A percentile compares a stretch with the other conserved stretches of the same genome.
Conservation (phyloP, 805 yeast species). For the Wickerhamiella lipophila region DNA sequence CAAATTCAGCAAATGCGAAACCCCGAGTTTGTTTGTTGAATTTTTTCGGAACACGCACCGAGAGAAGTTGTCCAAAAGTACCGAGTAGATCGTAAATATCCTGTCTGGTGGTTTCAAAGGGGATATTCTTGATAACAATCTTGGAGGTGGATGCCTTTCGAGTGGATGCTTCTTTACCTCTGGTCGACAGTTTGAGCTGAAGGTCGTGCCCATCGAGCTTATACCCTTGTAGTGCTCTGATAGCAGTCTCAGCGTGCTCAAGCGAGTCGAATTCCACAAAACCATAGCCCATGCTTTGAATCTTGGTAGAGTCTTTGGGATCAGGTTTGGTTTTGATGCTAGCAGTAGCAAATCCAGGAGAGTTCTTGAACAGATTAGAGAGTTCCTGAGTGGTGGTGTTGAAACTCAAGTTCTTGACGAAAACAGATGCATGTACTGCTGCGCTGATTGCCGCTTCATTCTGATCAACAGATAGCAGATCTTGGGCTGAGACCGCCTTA, state of each 20-base stretch:
- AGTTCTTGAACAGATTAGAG: slow-evolving; percentile 47
- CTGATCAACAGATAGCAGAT: slow-evolving; percentile 19
- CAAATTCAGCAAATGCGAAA: slow-evolving; percentile 92
- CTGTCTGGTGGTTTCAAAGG: slow-evolving; percentile 88
- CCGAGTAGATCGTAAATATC: slow-evolving; percentile 89
- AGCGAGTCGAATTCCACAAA: slow-evolving; percentile 78
- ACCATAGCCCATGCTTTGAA: slow-evolving; percentile 95
- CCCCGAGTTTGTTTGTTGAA: slow-evolving; percentile 93
- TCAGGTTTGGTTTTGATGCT: slow-evolving; percentile 81
- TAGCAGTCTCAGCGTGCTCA: slow-evolving; percentile 68
- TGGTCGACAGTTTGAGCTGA: slow-evolving; percentile 76
- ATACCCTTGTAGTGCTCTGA: slow-evolving; percentile 57
- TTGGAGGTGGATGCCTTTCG: slow-evolving; percentile 33
- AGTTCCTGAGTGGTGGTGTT: slow-evolving; percentile 52
- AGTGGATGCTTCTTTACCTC: slow-evolving; percentile 34
- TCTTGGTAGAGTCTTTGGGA: slow-evolving; percentile 51
- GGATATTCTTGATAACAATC: slow-evolving; percentile 89
- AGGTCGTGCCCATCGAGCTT: slow-evolving; percentile 80
- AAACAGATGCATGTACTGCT: slow-evolving; percentile 77
- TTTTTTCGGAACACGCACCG: slow-evolving; percentile 92
- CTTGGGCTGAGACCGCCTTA: slow-evolving; percentile 26
- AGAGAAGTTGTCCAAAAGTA: slow-evolving; percentile 85
- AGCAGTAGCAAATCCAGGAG: slow-evolving; percentile 72
- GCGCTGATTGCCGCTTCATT: slow-evolving; percentile 34
- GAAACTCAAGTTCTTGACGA: slow-evolving; percentile 86